Base-by-base conservation (phyloP, 1,284 basidiomycete species). In the Somion occarium region DNA sequence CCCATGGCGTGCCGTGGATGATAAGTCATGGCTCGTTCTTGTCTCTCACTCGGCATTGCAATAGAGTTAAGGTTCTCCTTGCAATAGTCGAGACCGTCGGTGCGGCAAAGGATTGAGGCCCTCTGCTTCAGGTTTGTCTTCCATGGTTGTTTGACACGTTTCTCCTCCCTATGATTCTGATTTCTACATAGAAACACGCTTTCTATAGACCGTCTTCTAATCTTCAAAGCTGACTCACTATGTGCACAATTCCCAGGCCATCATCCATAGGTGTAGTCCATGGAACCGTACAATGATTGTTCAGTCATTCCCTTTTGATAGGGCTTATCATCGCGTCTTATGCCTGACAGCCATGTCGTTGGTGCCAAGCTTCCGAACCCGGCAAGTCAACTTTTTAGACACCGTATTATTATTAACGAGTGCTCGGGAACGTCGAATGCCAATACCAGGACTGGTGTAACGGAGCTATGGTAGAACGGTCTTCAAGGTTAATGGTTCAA, bases 351-450 rank as follows among this genome's bases (percentile, higher is more conserved):
- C 15, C 30, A 7, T 34, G 7, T 34, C 7, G 30, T 34, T 34
- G 30, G 30, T 15, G 22, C 53, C 44, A 19, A 48, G 24, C 51
- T 56, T 38, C 57, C 55, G 27, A 49, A 51, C 37, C 43, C 11
- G 54, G 57, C 38, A 56, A 56, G 51, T 23, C 19, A 48, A 34
- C 51, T 48, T 43, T 54, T 53, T 27, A 59, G 42, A 51, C 51
- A 51, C 44, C 53, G 53, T 41, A 34, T 34, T 34, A 7, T 34
- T 7, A 15, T n/a, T n/a, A n/a, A n/a, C n/a, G n/a, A n/a, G n/a
- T n/a, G n/a, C 7, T 34, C 30, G 15, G 7, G 30, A 34, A 7
- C 30, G 30, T 34, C 30, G 15, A 34, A 34, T 34, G 15, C 15
- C 30, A 7, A 34, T 34, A 34, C 7, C 7, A 34, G 30, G 15